These are phyloP conservation scores for Suillus decipiens DNA, from an alignment of 768 basidiomycete species.

Conservation along the genomic window DNA sequence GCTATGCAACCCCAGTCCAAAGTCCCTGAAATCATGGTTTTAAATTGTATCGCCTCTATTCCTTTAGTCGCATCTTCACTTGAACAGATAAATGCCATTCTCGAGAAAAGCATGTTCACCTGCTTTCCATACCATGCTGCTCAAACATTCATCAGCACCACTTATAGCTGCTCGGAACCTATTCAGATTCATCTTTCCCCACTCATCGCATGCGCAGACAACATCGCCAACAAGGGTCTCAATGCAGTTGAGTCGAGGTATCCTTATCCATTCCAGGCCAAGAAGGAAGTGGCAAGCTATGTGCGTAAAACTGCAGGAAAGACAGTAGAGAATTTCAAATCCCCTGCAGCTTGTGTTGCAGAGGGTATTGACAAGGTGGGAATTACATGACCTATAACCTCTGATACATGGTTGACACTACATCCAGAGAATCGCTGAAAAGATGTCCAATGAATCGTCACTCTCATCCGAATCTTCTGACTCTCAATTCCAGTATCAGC, in stretches of 20 bases:
- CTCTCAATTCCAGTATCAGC: slow-evolving; percentile 76
- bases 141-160: slow-evolving; percentile 57
- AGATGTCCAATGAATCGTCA: slow-evolving; percentile 47
- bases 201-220: slow-evolving; percentile 62
- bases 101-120: slow-evolving; percentile 61
- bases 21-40: slow-evolving; percentile 57
- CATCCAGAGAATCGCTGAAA: slow-evolving; percentile 57
- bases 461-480: slow-evolving; percentile 51
- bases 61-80: slow-evolving; percentile 70
- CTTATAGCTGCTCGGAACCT: slow-evolving; percentile 65
- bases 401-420: slow-evolving; percentile 31
- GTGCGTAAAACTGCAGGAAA: slow-evolving; percentile 62
- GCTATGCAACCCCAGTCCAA: slow-evolving; percentile 28
- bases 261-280: slow-evolving; percentile 74
- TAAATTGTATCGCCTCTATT: slow-evolving; percentile 69
- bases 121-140: slow-evolving; percentile 67
- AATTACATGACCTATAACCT: slow-evolving; percentile 23
- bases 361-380: slow-evolving; percentile 74
- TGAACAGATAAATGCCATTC: slow-evolving; percentile 56
- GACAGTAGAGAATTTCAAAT: slow-evolving; percentile 66
- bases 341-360: slow-evolving; percentile 61
- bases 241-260: slow-evolving; percentile 73
- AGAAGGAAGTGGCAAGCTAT: slow-evolving; percentile 65
- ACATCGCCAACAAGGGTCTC: slow-evolving; percentile 70
- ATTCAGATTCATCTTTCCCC: slow-evolving; percentile 67